Conservation (phyloP, 106 monocot genomes). For the Hemerocallis citrina region DNA sequence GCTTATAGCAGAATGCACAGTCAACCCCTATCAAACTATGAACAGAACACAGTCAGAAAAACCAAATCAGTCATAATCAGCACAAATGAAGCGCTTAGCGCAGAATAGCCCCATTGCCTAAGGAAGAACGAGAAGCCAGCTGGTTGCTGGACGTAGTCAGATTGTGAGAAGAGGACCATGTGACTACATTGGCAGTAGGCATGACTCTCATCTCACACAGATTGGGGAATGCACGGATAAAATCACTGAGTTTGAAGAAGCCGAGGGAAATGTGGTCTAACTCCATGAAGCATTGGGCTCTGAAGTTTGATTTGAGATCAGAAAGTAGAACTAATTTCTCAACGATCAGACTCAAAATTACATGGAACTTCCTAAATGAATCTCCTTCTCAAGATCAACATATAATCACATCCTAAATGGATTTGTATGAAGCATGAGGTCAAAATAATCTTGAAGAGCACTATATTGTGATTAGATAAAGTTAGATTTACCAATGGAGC, state of each 20-base stretch:
- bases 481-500: no score
- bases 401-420: no score
- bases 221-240: conserved; percentile 27
- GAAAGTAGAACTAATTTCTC: no score
- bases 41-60: not conserved
- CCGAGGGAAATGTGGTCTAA: conserved; percentile 32
- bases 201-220: conserved; percentile 18
- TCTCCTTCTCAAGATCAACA: no score
- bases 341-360: no score
- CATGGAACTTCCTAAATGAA: no score
- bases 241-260: conserved; percentile 35
- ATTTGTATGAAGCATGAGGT: no score
- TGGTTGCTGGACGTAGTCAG: no score
- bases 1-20: conserved; percentile 7
- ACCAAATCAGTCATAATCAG: not conserved
- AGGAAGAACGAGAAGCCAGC: not conserved
- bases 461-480: no score
- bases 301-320: conserved; percentile 36
- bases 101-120: not conserved
- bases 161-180: conserved; percentile 36
- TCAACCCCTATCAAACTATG: not conserved
- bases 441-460: no score
- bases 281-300: conserved; percentile 36
- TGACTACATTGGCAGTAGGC: conserved; percentile 22
- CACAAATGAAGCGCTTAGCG: not conserved